Conservation (phyloP, 371 early-diverging fungal species). For the Mortierella sp. region DNA sequence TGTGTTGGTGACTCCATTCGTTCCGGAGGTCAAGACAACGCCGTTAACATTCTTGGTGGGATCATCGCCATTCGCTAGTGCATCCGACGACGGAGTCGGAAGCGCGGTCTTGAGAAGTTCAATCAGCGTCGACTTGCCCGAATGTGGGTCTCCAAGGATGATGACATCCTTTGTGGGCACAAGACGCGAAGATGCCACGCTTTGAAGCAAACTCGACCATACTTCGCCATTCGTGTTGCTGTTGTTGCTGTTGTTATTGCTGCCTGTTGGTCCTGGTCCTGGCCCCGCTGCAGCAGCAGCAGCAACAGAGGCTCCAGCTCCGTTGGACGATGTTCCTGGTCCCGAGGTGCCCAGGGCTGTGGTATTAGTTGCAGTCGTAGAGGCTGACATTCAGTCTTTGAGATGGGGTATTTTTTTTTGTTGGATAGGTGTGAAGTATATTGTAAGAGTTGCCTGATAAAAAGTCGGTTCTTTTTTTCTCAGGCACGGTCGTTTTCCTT, state of each 20-base stretch:
- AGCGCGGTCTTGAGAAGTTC: slow-evolving; percentile 74
- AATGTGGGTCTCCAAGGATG: slow-evolving; percentile 77
- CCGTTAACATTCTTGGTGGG: slow-evolving; percentile 56
- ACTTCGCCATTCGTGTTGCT: slow-evolving; percentile 60
- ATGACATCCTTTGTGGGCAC: slow-evolving; percentile 77
- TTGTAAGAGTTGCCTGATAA: no score
- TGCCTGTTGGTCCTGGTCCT: neutral
- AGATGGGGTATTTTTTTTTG: no score
- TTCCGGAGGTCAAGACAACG: slow-evolving; percentile 25
- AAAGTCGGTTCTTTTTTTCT: no score
- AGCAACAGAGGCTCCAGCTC: neutral
- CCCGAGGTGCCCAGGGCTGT: slow-evolving; percentile 11
- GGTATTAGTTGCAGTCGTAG: slow-evolving; percentile 16
- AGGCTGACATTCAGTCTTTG: slow-evolving; percentile 14
- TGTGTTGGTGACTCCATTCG: slow-evolving; percentile 60
- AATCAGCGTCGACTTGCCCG: slow-evolving; percentile 82
- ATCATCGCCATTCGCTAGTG: slow-evolving; percentile 57
- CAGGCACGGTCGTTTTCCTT: no score
- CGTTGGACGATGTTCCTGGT: slow-evolving; percentile 7
- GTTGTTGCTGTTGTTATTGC: slow-evolving; percentile 9
- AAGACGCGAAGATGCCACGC: slow-evolving; percentile 77
- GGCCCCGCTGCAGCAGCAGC: slow-evolving; percentile 8
- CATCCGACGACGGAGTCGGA: slow-evolving; percentile 24
- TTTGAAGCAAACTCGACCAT: slow-evolving; percentile 81
- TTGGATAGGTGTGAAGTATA: neutral